phyloP scores from a whole-genome alignment of 1,284 basidiomycete species.

The Ganoderma sinense region DNA sequence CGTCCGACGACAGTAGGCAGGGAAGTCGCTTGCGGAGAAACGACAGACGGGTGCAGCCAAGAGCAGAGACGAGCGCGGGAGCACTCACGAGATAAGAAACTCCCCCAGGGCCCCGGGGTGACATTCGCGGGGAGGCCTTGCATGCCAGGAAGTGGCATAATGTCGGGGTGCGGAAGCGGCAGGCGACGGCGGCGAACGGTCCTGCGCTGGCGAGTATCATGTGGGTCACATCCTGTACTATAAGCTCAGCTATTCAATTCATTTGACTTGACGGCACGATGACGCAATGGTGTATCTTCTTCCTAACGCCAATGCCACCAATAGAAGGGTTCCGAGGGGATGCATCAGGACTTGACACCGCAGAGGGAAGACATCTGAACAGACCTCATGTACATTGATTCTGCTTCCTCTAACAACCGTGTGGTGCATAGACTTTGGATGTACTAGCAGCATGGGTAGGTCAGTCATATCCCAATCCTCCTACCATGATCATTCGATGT shows the following conservation, averaged over 20 bases:
- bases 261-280: not conserved
- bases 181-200: slow-evolving; percentile 24
- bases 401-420: no score
- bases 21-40: not conserved
- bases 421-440: no score
- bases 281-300: not conserved
- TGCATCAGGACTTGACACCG: no score
- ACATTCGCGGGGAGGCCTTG: no score
- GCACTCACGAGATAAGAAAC: slow-evolving; percentile 15
- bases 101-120: no score
- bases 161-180: slow-evolving; percentile 16
- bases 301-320: no score
- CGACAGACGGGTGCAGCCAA: not conserved
- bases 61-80: not conserved
- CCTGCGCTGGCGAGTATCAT: slow-evolving; percentile 20
- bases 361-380: no score
- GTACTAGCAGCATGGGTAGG: no score
- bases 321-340: no score
- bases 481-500: no score
- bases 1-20: not conserved
- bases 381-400: no score
- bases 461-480: no score
- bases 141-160: slow-evolving; percentile 15
- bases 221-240: slow-evolving; percentile 23
- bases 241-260: not conserved